These are phyloP conservation scores for Trichophyton equinum DNA, from an alignment of 2,329 filamentous ascomycete genomes.

Conservation along the genomic window DNA sequence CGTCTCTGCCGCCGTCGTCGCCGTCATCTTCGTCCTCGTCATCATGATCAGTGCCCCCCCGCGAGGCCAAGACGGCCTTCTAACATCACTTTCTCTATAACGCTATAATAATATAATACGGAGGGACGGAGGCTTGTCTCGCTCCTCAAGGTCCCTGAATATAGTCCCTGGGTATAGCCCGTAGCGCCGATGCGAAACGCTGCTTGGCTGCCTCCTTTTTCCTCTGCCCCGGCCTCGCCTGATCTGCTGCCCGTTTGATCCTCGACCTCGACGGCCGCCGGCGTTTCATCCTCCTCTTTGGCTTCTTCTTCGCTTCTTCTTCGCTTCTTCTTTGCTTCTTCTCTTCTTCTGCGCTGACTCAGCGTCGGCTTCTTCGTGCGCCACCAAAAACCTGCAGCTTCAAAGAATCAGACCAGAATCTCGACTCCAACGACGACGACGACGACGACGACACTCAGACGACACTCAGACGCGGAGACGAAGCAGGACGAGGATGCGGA, in stretches of 20 bases:
- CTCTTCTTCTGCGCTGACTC: neutral
- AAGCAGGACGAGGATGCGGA: neutral
- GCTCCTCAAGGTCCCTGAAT: too few species aligned
- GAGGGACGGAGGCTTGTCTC: too few species aligned
- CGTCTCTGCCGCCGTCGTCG: constrained; percentile 6
- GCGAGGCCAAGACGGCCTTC: neutral
- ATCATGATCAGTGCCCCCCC: constrained; percentile 9
- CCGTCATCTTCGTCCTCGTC: constrained; percentile 11
- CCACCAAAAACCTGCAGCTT: neutral
- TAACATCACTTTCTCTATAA: neutral
- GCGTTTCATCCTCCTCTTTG: neutral
- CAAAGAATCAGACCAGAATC: neutral
- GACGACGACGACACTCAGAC: too few species aligned
- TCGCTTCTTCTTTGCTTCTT: neutral
- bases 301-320: neutral
- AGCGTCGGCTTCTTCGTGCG: neutral
- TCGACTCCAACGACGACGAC: neutral
- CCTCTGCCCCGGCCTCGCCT: too few species aligned
- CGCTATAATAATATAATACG: too few species aligned
- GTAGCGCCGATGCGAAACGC: too few species aligned
- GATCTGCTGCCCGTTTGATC: too few species aligned
- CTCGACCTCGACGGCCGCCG: too few species aligned
- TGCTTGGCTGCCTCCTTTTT: too few species aligned
- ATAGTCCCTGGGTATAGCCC: too few species aligned
- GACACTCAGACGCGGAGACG: neutral